Conservation (phyloP, 805 yeast species). For the Yueomyces sp. region DNA sequence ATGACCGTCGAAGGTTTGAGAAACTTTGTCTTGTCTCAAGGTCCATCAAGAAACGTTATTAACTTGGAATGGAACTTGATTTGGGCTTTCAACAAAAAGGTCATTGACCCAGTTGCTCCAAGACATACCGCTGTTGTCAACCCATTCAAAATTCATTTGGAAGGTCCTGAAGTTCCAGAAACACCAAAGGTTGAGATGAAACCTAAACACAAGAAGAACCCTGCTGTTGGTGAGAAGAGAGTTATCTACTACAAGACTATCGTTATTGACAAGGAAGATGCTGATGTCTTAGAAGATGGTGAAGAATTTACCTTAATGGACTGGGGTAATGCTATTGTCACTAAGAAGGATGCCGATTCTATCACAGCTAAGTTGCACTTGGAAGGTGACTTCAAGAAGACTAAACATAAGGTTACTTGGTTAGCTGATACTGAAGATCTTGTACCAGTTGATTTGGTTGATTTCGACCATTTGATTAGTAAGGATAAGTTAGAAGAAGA, state of each 20-base stretch:
- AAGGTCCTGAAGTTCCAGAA: slow-evolving; percentile 49
- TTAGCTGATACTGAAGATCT: slow-evolving; percentile 69
- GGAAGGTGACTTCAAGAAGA: slow-evolving; percentile 95
- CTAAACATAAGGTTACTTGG: slow-evolving; percentile 92
- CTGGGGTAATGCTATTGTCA: slow-evolving; percentile 90
- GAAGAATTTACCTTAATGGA: slow-evolving; percentile 98
- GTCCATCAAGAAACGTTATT: slow-evolving; percentile 94
- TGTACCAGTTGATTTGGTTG: slow-evolving; percentile 65
- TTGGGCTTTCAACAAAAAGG: slow-evolving; percentile 96
- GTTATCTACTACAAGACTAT: slow-evolving; percentile 53
- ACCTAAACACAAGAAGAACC: slow-evolving; percentile 92
- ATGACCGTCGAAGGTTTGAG: slow-evolving; percentile 97
- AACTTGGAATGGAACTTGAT: slow-evolving; percentile 95
- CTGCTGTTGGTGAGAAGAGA: slow-evolving; percentile 75
- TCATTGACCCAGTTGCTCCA: slow-evolving; percentile 94
- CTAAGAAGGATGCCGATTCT: slow-evolving; percentile 51
- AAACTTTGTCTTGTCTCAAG: slow-evolving; percentile 87
- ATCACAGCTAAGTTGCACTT: slow-evolving; percentile 71
- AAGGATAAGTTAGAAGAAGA: slow-evolving; percentile 92
- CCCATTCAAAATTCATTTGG: slow-evolving; percentile 56
- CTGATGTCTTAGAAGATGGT: slow-evolving; percentile 55
- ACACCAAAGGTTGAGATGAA: slow-evolving; percentile 51
- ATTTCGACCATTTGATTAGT: slow-evolving; percentile 87
- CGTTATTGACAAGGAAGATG: slow-evolving; percentile 79
- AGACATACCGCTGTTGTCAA: slow-evolving; percentile 78